Percentiles rank a stretch among this genome's conserved stretches.
phyloP scores from a whole-genome alignment of 202 grass and related monocot genomes.

The Musa balbisiana region DNA sequence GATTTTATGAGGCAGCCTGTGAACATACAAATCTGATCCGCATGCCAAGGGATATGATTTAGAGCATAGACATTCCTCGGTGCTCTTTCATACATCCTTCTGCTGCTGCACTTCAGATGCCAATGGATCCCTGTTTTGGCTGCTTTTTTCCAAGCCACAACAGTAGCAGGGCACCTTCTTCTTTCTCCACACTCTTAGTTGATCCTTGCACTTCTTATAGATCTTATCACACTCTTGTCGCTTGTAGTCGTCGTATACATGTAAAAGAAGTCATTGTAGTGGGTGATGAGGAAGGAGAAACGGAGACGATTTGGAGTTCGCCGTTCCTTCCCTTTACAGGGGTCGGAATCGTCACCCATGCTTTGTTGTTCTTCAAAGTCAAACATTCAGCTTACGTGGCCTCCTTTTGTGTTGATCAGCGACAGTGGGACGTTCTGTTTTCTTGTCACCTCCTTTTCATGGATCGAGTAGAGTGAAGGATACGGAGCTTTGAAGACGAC shows the following conservation, averaged over 20 bases:
- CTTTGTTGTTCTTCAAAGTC: too few relatives aligned
- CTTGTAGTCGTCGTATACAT: neutral
- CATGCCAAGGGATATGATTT: neutral
- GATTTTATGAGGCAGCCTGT: constrained; percentile 6
- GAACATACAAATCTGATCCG: neutral
- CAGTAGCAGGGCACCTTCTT: neutral
- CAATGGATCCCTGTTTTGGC: constrained; percentile 1
- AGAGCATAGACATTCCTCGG: neutral
- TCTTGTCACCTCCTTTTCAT: too few relatives aligned
- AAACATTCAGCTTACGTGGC: too few relatives aligned
- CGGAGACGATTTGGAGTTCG: neutral
- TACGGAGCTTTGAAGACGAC: too few relatives aligned
- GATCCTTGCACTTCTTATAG: neutral
- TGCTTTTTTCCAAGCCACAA: constrained; percentile 8
- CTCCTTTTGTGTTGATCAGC: too few relatives aligned
- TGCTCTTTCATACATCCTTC: neutral
- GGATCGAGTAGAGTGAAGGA: too few relatives aligned
- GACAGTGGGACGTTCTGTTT: too few relatives aligned
- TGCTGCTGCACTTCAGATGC: neutral
- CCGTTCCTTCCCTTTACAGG: neutral
- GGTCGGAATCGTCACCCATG: too few relatives aligned
- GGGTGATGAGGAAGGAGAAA: neutral
- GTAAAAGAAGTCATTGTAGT: neutral
- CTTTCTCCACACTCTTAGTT: neutral
- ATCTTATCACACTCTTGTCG: neutral